Percentiles rank a stretch among this genome's conserved stretches.
phyloP scores from a whole-genome alignment of 306 rosid genomes.

The Oemleria cerasiformis region DNA sequence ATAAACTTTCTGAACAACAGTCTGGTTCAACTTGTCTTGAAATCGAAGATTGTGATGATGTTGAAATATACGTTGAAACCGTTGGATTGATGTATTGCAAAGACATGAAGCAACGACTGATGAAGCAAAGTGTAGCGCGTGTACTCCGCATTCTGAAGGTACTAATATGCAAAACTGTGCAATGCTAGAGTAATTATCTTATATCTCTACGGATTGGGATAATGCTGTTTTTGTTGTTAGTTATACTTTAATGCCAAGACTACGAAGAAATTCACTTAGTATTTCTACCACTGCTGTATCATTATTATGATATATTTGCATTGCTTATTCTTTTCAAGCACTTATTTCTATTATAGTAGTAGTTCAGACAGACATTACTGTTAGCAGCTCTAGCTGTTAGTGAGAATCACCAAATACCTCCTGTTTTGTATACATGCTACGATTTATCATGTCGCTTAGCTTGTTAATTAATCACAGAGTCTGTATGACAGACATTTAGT shows the following conservation, averaged over 20 bases:
- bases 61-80: conserved; percentile 85
- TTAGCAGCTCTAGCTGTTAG: not conserved
- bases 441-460: not conserved
- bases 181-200: not conserved
- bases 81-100: conserved; percentile 94
- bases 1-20: conserved; percentile 51
- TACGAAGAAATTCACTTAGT: not conserved
- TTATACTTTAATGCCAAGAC: not conserved
- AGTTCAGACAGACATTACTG: not conserved
- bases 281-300: not conserved
- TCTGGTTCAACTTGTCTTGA: conserved; percentile 50
- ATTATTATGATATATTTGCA: not conserved
- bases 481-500: not conserved
- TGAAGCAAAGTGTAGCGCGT: conserved; percentile 84
- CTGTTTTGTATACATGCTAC: not conserved
- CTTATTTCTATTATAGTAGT: not conserved
- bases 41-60: conserved; percentile 80
- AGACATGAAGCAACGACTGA: conserved; percentile 75
- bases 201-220: conserved; percentile 15
- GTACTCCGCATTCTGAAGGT: conserved; percentile 83
- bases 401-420: not conserved
- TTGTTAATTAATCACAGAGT: not conserved
- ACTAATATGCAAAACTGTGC: conserved; percentile 19
- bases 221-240: not conserved
- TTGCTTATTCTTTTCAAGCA: not conserved